These are phyloP conservation scores for Cladophialophora psammophila DNA, from an alignment of 2,329 filamentous ascomycete species.

Conservation along the genomic window DNA sequence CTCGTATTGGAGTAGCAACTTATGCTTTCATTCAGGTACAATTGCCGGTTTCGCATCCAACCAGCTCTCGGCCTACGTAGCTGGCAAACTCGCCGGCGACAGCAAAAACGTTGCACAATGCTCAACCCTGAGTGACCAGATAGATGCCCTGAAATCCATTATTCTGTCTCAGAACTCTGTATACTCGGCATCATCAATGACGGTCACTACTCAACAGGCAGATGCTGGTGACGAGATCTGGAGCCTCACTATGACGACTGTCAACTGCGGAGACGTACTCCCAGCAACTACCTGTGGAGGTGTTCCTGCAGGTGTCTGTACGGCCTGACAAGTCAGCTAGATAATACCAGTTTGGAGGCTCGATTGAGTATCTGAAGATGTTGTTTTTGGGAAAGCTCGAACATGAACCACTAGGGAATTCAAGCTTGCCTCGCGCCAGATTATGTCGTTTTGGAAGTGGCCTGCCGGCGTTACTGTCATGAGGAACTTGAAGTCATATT, in stretches of 20 bases:
- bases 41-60: neutral
- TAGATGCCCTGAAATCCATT: slow-evolving; percentile 6
- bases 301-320: slow-evolving; percentile 1
- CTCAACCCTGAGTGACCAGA: neutral
- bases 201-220: neutral
- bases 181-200: neutral
- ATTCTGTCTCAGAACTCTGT: slow-evolving; percentile 1
- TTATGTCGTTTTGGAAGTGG: too few relatives aligned
- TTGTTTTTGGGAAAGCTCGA: too few relatives aligned
- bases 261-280: neutral
- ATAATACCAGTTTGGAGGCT: too few relatives aligned
- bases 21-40: neutral
- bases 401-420: too few relatives aligned
- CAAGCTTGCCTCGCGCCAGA: too few relatives aligned
- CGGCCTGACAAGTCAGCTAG: neutral
- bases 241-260: neutral
- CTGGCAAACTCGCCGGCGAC: neutral
- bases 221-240: slow-evolving; percentile 3
- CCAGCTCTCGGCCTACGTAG: neutral
- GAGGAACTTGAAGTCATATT: too few relatives aligned
- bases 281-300: neutral
- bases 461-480: too few relatives aligned
- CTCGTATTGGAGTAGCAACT: neutral
- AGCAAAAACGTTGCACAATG: neutral
- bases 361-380: too few relatives aligned